Base-by-base conservation (phyloP, 441 rosid species). In the Populus hybrid region DNA sequence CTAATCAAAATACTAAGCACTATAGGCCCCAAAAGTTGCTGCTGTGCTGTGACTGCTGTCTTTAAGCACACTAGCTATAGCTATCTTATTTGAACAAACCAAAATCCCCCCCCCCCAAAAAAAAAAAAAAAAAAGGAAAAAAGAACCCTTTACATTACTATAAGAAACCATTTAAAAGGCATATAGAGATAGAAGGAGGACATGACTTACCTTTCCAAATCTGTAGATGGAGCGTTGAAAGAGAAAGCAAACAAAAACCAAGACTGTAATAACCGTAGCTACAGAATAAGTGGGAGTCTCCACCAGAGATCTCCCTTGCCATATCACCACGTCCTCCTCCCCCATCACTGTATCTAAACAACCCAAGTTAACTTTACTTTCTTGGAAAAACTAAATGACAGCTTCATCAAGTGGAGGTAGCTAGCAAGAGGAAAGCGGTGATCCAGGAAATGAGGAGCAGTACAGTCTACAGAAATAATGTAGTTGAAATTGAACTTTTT, bases 241-340 rank as follows among this genome's bases (percentile, higher is more conserved):
- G 57, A 92, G 78, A 81, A 91, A 88, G 84, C 95, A 95, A 74
- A 86, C 94, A 75, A 92, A 93, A 57, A 95, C 94, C 83, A 95
- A 81, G 30, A 93, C 95, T 57, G 98, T 90, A 64, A 89, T 84
- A 11, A 95, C 93, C 0, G 97, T 85, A 83, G 99, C 99, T 79
- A 95, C 99, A 80, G 92, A 83, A 81, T 95, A 92, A 42, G 97
- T 91, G 14, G 99, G 99, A 35, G 99, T 95, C 90, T 95, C 99
- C 1, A 97, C 95, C 34, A 95, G 84, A 85, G 99, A 95, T 90
- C 97, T 91, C 77, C 94, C 97, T 75, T 82, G 81, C 84, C 85
- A 83, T 71, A 75, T 53, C 74, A 84, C 30, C 86, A 83, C 20
- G 78, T 83, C 80, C 69, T 82, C 87, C 88, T 79, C 88, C 78